These are phyloP conservation scores for Pseudopithomyces chartarum DNA, from an alignment of 2,329 filamentous ascomycete species.

Conservation along the genomic window DNA sequence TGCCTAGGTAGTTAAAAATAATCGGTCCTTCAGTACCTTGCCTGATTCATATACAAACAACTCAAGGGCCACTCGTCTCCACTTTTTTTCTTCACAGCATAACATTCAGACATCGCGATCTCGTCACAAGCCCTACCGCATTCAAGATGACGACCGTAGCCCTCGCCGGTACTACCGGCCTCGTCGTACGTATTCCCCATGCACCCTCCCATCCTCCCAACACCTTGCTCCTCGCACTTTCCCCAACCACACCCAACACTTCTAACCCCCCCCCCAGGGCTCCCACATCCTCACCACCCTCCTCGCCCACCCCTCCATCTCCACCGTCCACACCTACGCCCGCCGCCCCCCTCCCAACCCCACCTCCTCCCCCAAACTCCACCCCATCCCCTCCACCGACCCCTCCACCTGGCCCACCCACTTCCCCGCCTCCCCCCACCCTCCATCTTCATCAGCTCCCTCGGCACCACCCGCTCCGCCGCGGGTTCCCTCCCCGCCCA, in stretches of 20 bases:
- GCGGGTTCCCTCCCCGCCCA: slow-evolving; percentile 80
- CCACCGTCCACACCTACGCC: slow-evolving; percentile 66
- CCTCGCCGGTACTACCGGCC: slow-evolving; percentile 69
- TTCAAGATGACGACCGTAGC: slow-evolving; percentile 55
- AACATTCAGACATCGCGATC: neutral
- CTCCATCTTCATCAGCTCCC: slow-evolving; percentile 72
- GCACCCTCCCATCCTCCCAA: too few species aligned
- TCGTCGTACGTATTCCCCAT: slow-evolving; percentile 50
- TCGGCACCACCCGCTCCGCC: slow-evolving; percentile 77
- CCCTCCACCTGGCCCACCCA: slow-evolving; percentile 67
- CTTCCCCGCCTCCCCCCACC: slow-evolving; percentile 65
- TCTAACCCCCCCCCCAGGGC: slow-evolving; percentile 57
- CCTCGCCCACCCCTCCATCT: slow-evolving; percentile 59
- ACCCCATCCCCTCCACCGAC: slow-evolving; percentile 70
- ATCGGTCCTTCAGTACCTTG: too few species aligned
- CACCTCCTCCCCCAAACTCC: slow-evolving; percentile 63
- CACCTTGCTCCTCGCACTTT: too few species aligned
- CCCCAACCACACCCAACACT: neutral
- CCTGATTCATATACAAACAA: too few species aligned
- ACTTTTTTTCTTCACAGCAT: too few species aligned
- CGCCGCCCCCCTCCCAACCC: slow-evolving; percentile 64
- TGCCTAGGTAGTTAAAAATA: too few species aligned
- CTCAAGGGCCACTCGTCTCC: too few species aligned
- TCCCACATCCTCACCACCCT: slow-evolving; percentile 72
- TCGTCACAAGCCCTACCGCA: neutral